Evolutionary conservation across 495 filamentous ascomycete species (phyloP).

Genomic region (Trichoderma virens): DNA sequence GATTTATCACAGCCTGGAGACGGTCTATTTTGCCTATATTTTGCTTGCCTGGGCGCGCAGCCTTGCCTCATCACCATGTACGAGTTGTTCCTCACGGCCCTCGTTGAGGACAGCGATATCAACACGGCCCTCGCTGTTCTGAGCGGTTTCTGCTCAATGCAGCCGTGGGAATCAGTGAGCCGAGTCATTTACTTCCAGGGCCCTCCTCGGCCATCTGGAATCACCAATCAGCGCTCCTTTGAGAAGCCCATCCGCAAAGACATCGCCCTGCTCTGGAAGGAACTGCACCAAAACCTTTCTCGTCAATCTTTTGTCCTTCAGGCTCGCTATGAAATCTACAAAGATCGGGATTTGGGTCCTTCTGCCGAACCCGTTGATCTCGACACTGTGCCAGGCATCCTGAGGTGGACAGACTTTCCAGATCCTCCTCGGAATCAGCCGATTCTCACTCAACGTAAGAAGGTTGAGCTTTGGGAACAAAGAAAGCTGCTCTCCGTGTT

Average conservation of each 20-base stretch:
- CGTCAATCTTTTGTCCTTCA: slow-evolving; percentile 35
- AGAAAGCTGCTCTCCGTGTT: slow-evolving; percentile 20
- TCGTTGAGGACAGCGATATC: slow-evolving; percentile 26
- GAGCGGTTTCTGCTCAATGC: slow-evolving; percentile 32
- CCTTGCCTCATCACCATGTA: slow-evolving; percentile 19
- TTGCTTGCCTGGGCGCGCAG: neutral
- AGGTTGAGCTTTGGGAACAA: slow-evolving; percentile 29
- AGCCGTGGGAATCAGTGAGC: slow-evolving; percentile 20
- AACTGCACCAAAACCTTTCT: slow-evolving; percentile 31
- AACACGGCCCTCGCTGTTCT: slow-evolving; percentile 30
- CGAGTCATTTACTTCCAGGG: slow-evolving; percentile 21
- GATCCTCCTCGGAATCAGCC: slow-evolving; percentile 26
- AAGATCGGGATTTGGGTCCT: slow-evolving; percentile 24
- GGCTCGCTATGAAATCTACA: slow-evolving; percentile 28
- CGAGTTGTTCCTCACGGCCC: slow-evolving; percentile 36
- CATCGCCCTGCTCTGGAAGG: slow-evolving; percentile 25
- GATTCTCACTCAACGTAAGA: slow-evolving; percentile 32
- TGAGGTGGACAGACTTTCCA: slow-evolving; percentile 37
- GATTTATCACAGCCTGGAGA: neutral
- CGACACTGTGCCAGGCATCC: slow-evolving; percentile 18
- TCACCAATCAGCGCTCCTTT: neutral
- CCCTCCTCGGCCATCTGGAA: slow-evolving; percentile 15
- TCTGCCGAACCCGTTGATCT: slow-evolving; percentile 17
- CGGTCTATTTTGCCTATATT: neutral
- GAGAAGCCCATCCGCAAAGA: slow-evolving; percentile 22